Evolutionary conservation across 2,329 filamentous ascomycete species (phyloP).

Genomic region (Microcyclospora pomicola): DNA sequence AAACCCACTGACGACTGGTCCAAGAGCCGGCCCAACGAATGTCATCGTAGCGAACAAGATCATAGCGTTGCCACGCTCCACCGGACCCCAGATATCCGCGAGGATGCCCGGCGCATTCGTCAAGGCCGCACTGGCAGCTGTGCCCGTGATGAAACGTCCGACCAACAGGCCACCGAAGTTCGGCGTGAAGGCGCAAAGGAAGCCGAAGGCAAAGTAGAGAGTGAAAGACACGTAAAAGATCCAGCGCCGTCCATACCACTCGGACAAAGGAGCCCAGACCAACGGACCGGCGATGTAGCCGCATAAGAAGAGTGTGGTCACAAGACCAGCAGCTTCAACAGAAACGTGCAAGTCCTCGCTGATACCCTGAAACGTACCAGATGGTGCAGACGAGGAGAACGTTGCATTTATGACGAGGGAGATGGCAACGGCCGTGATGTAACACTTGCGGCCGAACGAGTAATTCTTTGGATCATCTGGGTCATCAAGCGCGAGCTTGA

Average conservation of each 20-base stretch:
- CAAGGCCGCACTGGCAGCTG: conserved; percentile 37
- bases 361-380: conserved; percentile 35
- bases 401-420: conserved; percentile 41
- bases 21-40: conserved; percentile 40
- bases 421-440: conserved; percentile 29
- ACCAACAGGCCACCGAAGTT: conserved; percentile 41
- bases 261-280: conserved; percentile 21
- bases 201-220: conserved; percentile 33
- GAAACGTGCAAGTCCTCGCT: conserved; percentile 22
- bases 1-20: conserved; percentile 44
- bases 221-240: conserved; percentile 34
- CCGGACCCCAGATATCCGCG: conserved; percentile 40
- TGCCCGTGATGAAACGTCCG: conserved; percentile 43
- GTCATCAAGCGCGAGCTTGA: conserved; percentile 37
- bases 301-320: conserved; percentile 21
- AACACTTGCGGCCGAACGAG: conserved; percentile 26
- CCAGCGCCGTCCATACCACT: conserved; percentile 46
- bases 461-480: conserved; percentile 36
- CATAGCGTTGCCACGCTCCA: conserved; percentile 41
- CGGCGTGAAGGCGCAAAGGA: conserved; percentile 41
- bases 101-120: conserved; percentile 37
- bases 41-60: conserved; percentile 40
- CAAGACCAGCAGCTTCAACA: conserved; percentile 20
- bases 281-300: conserved; percentile 46
- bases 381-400: conserved; percentile 37